Base-by-base conservation (phyloP, 2,329 filamentous ascomycete genomes). In the Fusarium proliferatum region DNA sequence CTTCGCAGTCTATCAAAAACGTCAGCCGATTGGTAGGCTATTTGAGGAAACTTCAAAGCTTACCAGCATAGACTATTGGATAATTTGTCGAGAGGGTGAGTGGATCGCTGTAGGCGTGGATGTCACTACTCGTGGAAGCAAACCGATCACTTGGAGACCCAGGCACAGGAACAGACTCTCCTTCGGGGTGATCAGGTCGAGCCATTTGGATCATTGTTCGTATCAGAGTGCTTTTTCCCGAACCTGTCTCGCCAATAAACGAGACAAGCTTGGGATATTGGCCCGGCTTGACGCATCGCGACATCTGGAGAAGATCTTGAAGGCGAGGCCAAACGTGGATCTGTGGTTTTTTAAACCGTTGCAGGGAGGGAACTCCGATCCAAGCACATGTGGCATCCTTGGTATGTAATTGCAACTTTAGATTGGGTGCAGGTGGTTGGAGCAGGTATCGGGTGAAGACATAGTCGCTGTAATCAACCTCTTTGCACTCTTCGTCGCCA, bases 251-350 rank as follows among this genome's bases (percentile, higher is more conserved):
- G 6, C 70, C 70, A 17, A 71, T 61, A 19, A 73, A 73, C 3
- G 70, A 73, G 11, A 73, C 57, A 26, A 73, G 15, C 5, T 65
- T 73, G 2, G 70, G 70, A n/a, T 61, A 71, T 6, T 65, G 67
- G 19, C 38, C 53, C 4, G 23, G 52, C 21, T 7, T 19, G 9
- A 1, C 0, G 3, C n/a, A 30, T 30, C 34, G 38, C 0, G 43
- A 46, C 38, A 34, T 41, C 3, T 58, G 52, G 1, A 67, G 19
- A 0, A 70, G 30, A 11, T 45, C 26, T 5, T 61, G 41, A 23
- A 70, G 30, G 4, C 67, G 53, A n/a, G 52, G 43, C 52, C 53
- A 67, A n/a, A 70, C n/a, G 6, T 63, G 59, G 10, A 69, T 51
- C 26, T 69, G 61, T 16, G 66, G 61, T 2, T 17, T 38, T 0